A percentile compares a stretch with the other conserved stretches of the same genome.
Evolutionary conservation across 148 eudicot genomes (phyloP).

Genomic region (Heliosperma pusillum): DNA sequence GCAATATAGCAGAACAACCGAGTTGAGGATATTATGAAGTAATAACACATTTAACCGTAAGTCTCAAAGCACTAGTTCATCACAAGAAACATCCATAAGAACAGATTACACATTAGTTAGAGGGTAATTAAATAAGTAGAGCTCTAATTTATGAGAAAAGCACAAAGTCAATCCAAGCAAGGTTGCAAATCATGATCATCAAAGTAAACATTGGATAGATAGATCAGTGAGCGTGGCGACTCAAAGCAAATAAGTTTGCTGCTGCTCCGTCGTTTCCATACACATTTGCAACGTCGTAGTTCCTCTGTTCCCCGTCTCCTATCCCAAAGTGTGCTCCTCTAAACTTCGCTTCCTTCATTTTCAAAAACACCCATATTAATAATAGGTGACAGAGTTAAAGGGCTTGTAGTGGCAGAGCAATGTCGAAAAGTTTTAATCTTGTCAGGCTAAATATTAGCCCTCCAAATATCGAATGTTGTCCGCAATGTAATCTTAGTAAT

Average conservation of each 20-base stretch:
- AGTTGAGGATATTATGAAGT: too few relatives aligned
- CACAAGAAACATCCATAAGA: neutral
- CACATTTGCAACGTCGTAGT: conserved; percentile 30
- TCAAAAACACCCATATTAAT: neutral
- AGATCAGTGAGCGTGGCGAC: conserved; percentile 12
- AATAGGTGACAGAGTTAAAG: too few relatives aligned
- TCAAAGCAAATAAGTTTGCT: conserved; percentile 28
- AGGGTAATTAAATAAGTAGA: neutral
- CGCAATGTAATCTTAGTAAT: too few relatives aligned
- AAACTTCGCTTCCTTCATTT: conserved; percentile 36
- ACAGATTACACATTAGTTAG: neutral
- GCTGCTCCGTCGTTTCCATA: conserved; percentile 31
- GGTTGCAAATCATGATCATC: conserved; percentile 13
- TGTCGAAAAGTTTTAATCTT: too few relatives aligned
- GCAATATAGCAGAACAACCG: too few relatives aligned
- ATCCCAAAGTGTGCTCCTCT: conserved; percentile 27
- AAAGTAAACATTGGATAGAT: too few relatives aligned
- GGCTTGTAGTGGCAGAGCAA: too few relatives aligned
- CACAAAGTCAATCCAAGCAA: conserved; percentile 20
- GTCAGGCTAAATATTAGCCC: too few relatives aligned
- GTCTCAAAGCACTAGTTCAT: too few relatives aligned
- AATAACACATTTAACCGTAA: too few relatives aligned
- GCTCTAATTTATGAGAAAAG: neutral
- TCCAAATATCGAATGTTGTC: too few relatives aligned
- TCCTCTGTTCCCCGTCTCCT: conserved; percentile 35